A percentile compares a stretch with the other conserved stretches of the same genome.
phyloP scores from a whole-genome alignment of 192 early-diverging fungal genomes.

The Coemansia sp. region DNA sequence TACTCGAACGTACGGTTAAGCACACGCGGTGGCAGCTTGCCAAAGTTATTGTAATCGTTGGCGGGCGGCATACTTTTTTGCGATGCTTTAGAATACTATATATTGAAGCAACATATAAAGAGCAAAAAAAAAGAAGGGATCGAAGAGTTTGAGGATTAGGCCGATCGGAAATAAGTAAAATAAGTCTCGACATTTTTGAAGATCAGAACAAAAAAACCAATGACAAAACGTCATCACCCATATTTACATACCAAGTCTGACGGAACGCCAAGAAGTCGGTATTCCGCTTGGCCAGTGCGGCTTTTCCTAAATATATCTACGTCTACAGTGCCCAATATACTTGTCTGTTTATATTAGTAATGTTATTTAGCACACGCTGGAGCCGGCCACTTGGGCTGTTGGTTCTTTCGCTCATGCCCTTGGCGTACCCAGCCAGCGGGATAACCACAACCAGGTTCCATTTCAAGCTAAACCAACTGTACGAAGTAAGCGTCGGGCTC shows the following conservation, averaged over 20 bases:
- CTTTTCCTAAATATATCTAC: background rate
- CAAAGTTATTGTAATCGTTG: background rate
- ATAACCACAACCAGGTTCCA: conserved; percentile 43
- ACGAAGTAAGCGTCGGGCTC: conserved; percentile 66
- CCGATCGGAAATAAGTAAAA: background rate
- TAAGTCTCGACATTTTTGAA: background rate
- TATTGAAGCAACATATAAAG: background rate
- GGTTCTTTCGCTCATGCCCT: background rate
- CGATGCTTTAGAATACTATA: background rate
- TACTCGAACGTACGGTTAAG: conserved; percentile 33
- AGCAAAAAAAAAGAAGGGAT: background rate
- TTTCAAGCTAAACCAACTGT: conserved; percentile 61
- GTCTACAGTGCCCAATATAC: background rate
- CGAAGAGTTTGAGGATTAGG: background rate
- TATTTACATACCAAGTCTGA: background rate
- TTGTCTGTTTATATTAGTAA: background rate
- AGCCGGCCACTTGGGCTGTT: background rate
- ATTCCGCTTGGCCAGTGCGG: background rate
- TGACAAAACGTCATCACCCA: background rate
- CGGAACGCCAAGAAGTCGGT: background rate
- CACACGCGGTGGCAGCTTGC: conserved; percentile 17
- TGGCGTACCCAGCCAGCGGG: background rate
- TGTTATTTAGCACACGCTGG: background rate
- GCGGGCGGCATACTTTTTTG: background rate
- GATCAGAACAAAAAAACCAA: background rate